phyloP scores from a whole-genome alignment of 1,139 yeast species.

The Saccharomycopsis hybrid region DNA sequence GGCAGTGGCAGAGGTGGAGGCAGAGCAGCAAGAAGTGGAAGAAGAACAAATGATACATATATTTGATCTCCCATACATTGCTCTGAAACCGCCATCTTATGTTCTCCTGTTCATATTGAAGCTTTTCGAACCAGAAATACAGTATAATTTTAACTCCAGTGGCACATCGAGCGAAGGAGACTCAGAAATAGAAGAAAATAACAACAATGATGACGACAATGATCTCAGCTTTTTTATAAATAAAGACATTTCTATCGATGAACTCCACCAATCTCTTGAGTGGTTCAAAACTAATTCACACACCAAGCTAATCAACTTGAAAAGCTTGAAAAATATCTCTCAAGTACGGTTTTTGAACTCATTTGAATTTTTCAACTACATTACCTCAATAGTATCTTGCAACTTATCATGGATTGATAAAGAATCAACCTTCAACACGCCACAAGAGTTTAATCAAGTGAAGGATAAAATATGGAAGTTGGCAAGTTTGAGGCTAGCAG shows the following conservation, averaged over 20 bases:
- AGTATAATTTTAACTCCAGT: constrained; percentile 51
- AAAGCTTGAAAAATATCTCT: constrained; percentile 30
- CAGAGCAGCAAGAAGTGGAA: too few species aligned
- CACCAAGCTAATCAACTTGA: constrained; percentile 28
- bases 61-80: constrained; percentile 59
- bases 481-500: constrained; percentile 66
- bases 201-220: constrained; percentile 17
- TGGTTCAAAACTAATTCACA: constrained; percentile 38
- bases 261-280: constrained; percentile 28
- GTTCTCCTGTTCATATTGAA: constrained; percentile 42
- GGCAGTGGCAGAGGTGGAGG: too few species aligned
- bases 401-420: constrained; percentile 45
- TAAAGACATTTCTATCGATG: constrained; percentile 28
- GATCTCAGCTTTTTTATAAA: constrained; percentile 25
- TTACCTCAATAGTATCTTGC: constrained; percentile 58
- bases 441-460: constrained; percentile 27
- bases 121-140: constrained; percentile 45
- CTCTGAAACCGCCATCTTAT: constrained; percentile 41
- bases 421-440: too few species aligned
- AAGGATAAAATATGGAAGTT: constrained; percentile 42
- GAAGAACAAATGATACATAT: constrained; percentile 41
- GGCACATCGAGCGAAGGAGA: constrained; percentile 14
- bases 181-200: not conserved
- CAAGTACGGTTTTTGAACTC: constrained; percentile 26
- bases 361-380: constrained; percentile 44